Evolutionary conservation across 805 yeast species (phyloP), one percentile per base, ranked within the genome.

Genomic region (Ogataea philodendri): DNA sequence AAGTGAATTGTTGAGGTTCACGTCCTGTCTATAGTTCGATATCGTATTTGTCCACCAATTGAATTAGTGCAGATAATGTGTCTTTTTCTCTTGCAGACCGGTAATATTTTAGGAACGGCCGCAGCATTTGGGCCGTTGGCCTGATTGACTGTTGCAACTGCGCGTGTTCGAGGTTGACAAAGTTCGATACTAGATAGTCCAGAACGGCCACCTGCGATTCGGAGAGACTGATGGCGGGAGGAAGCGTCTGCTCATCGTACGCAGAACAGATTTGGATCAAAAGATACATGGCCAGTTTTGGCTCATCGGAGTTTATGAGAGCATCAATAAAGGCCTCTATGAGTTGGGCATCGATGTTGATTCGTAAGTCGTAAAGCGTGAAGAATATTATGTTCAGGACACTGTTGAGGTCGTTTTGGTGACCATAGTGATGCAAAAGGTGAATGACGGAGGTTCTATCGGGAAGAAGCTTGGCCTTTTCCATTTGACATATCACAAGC

Each of bases 1-100:
- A 59, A 31, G 60, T 59, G 11, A 53, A 56, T 19, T 60, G 64
- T 39, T 54, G 24, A 26, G 13, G 16, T 9, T 13, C 17, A 20
- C 7, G n/a, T 21, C 23, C 11, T 28, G 22, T n/a, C 25, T 32
- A 39, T 26, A 44, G 14, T 7, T 44, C 44, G 14, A 44, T 41
- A 22, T 42, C 37, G 23, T 46, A 46, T 13, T 34, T 37, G 18
- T 41, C 44, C 18, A 40, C 45, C 35, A 46, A 20, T 18, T 39
- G 37, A 23, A 40, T 36, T 39, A 46, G 16, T 11, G 41, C 41
- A 23, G 40, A 33, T 16, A 46, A 25, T 5, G 42, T 17, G 10
- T 38, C 34, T 19, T 25, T 32, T 22, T 33, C 36, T 15, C 35
- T 30, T 11, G 32, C 34, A 20, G 33, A 15, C n/a, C 26, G 21